phyloP scores from a whole-genome alignment of 2,329 filamentous ascomycete species.

The Atkinsonella texensis region DNA sequence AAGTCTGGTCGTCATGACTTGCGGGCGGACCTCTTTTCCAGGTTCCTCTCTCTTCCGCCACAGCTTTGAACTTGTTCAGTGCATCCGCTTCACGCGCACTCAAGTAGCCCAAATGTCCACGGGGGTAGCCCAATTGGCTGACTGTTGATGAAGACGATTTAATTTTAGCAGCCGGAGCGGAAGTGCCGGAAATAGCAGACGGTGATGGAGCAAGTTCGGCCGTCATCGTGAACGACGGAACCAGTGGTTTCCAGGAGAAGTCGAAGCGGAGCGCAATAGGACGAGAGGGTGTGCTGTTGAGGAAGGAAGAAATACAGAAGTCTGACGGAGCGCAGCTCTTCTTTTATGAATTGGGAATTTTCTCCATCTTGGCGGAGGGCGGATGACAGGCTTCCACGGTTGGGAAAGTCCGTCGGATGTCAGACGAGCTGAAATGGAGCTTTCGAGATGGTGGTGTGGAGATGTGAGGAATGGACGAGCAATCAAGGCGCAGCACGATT shows the following conservation, averaged over 20 bases:
- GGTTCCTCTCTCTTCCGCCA: constrained; percentile 52
- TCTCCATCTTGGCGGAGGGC: background rate
- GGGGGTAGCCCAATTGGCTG: constrained; percentile 46
- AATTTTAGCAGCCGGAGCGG: constrained; percentile 14
- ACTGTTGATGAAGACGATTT: constrained; percentile 18
- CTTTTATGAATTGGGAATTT: background rate
- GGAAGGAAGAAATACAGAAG: background rate
- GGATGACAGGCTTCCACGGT: background rate
- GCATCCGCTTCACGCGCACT: constrained; percentile 54
- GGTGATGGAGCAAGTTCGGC: constrained; percentile 12
- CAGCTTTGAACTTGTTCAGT: constrained; percentile 58
- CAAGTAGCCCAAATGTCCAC: constrained; percentile 73
- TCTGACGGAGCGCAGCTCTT: no score
- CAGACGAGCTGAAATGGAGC: background rate
- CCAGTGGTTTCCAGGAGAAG: background rate
- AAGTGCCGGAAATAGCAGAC: constrained; percentile 11
- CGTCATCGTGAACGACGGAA: constrained; percentile 12
- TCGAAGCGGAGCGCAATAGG: background rate
- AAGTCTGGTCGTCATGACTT: constrained; percentile 61
- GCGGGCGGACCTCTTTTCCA: constrained; percentile 44
- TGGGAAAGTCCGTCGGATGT: background rate
- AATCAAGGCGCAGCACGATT: background rate
- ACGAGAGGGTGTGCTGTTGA: background rate
- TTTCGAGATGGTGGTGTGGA: constrained; percentile 1
- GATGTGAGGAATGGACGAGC: background rate